These are phyloP conservation scores for Cytospora piceae DNA, from an alignment of 2,329 filamentous ascomycete genomes.

Conservation along the genomic window DNA sequence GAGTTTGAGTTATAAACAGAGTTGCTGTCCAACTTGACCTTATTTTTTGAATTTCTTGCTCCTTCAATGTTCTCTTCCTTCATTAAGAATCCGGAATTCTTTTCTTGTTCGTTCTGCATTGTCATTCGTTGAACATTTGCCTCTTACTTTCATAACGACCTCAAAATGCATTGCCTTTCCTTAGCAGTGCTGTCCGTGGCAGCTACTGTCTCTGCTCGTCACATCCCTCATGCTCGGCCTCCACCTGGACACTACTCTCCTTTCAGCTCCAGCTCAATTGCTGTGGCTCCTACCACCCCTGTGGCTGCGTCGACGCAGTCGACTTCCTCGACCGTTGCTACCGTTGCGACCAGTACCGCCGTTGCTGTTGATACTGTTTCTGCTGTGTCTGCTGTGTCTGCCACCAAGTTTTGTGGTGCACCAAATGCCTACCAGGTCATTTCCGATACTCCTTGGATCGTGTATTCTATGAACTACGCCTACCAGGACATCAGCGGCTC, in stretches of 20 bases:
- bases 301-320: background rate
- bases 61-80: background rate
- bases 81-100: background rate
- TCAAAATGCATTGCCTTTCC: slow-evolving; percentile 21
- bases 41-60: background rate
- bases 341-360: background rate
- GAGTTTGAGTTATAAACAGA: background rate
- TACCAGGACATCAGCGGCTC: slow-evolving; percentile 43
- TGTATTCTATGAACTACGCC: slow-evolving; percentile 51
- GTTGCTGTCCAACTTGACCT: background rate
- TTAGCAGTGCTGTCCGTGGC: slow-evolving; percentile 13
- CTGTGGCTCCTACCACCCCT: background rate
- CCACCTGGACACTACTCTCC: background rate
- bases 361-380: slow-evolving; percentile 10
- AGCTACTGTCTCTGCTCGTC: slow-evolving; percentile 6
- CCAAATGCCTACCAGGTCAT: slow-evolving; percentile 40
- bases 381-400: slow-evolving; percentile 1
- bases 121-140: background rate
- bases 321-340: background rate
- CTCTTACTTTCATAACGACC: background rate
- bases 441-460: slow-evolving; percentile 47
- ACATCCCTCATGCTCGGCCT: too few species aligned
- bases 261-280: background rate
- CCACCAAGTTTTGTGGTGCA: slow-evolving; percentile 33
- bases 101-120: background rate